Percentiles rank a stretch among this genome's conserved stretches.
These are phyloP conservation scores for Penicillium crustosum DNA, from an alignment of 2,329 filamentous ascomycete species.

Conservation along the genomic window DNA sequence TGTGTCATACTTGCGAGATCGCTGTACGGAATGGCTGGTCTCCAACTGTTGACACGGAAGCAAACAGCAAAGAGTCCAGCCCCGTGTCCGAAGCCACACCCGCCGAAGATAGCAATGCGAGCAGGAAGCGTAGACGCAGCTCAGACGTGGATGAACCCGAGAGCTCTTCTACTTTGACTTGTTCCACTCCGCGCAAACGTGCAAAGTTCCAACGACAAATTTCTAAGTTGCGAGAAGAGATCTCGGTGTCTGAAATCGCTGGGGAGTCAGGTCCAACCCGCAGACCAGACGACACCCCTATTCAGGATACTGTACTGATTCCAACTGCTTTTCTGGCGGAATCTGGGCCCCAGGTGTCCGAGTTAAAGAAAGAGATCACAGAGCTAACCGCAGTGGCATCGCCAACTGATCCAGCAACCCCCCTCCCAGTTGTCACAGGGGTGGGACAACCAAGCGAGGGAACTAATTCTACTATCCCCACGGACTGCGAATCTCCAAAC, in stretches of 20 bases:
- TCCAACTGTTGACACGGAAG: slow-evolving; percentile 43
- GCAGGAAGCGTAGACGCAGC: slow-evolving; percentile 32
- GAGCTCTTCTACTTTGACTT: slow-evolving; percentile 15
- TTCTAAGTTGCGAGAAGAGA: slow-evolving; percentile 40
- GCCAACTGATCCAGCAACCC: slow-evolving; percentile 11
- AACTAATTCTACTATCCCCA: slow-evolving; percentile 13
- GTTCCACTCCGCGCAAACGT: slow-evolving; percentile 35
- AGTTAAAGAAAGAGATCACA: slow-evolving; percentile 18
- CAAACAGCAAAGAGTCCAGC: slow-evolving; percentile 35
- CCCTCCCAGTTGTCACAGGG: slow-evolving; percentile 4
- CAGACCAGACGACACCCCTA: slow-evolving; percentile 12
- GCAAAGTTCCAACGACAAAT: slow-evolving; percentile 35
- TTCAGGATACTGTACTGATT: slow-evolving; percentile 10
- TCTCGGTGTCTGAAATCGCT: slow-evolving; percentile 34
- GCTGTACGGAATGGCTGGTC: slow-evolving; percentile 79
- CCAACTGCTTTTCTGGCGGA: slow-evolving; percentile 1
- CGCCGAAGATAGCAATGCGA: slow-evolving; percentile 18
- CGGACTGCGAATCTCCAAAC: slow-evolving; percentile 30
- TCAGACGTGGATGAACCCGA: slow-evolving; percentile 35
- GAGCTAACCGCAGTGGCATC: slow-evolving; percentile 4
- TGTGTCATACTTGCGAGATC: slow-evolving; percentile 84
- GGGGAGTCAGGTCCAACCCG: slow-evolving; percentile 21
- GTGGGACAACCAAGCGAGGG: not conserved
- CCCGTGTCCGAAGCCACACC: slow-evolving; percentile 28
- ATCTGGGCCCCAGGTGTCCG: slow-evolving; percentile 10